Base-by-base conservation (phyloP, 345 rosid species). In the Alliaria petiolata region DNA sequence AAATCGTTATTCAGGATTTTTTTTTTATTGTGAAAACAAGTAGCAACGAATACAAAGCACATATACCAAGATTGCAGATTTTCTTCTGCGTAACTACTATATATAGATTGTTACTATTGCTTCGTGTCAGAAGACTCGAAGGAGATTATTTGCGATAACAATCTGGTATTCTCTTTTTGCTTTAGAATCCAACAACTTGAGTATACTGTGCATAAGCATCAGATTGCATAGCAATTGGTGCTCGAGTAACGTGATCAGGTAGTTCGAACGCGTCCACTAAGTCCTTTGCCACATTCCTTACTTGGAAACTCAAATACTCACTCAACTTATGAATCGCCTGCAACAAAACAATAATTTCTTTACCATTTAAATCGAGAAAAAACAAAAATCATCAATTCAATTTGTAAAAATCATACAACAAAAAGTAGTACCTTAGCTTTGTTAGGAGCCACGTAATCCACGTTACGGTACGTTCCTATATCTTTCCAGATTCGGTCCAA, bases 391-490 rank as follows among this genome's bases (percentile, higher is more conserved):
- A 36, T 6, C 5, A 35, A 1, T 42, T 4, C 20, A 28, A 35
- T 40, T 16, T 15, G 17, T 31, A 36, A n/a, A n/a, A 26, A 33
- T 54, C 5, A 52, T 43, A 20, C 14, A 14, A 5, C 31, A 3
- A 3, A 36, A 28, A 25, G 38, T 43, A 58, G 4, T 28, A 95
- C 99, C 98, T 95, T 95, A 4, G 99, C 98, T 85, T 95, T 95
- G 87, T 95, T 92, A 45, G 98, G 99, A 4, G 99, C 98, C 11
- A 95, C 92, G 72, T 89, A 93, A 67, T 93, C 98, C 20, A 93
- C 97, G 43, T 84, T 91, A 47, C 86, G 92, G 82, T 90, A 90
- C 0, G 98, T 93, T 79, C 98, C 98, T 15, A 93, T 89, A 81
- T 93, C 97, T 50, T 85, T 84, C 98, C 98, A 95, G 67, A 95